Evolutionary conservation across 495 filamentous ascomycete genomes (phyloP), one percentile per base, ranked within the genome.

Genomic region (Rhypophila decipiens): DNA sequence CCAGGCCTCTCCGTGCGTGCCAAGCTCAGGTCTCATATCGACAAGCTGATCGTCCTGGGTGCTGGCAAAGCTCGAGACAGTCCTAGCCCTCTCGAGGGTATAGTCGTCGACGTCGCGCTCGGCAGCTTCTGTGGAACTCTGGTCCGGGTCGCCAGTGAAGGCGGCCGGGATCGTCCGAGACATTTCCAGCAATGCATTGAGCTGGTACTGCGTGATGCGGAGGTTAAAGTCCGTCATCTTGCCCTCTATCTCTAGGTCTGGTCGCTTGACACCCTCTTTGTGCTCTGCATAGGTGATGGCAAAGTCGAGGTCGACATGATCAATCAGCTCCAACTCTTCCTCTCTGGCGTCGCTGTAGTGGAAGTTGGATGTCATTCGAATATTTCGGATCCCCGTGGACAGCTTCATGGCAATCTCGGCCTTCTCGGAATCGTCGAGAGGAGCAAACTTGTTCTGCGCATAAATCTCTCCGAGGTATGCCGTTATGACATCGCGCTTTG

Each of bases 381-480:
- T 88, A 50, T 96, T 91, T 35, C 90, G 80, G 50, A 98, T 93
- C 23, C 93, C 93, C 38, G 91, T 84, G 8, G 85, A 84, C 23
- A 98, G 79, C 60, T 94, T 85, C 75, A 95, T 98, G 20, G 86
- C 88, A 57, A 87, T 82, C 18, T 81, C 72, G 4, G 86, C 77
- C 24, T 72, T 59, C 43, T 85, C 76, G 2, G 78, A 76, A 45
- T 91, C 86, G 48, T 88, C 84, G 38, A 96, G 69, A 0, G 87
- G 84, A 9, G 84, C 79, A 56, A 98, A 97, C 38, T 80, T 83
- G 58, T 98, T 97, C 68, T 89, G 89, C 4, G 86, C 89, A 66
- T 97, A 98, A 19, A 98, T 95, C 64, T 98, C 93, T 65, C 93
- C 93, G 13, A 98, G 74, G 57, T 96, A 91, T 5, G 91, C 93